Conservation (phyloP, 441 rosid genomes). For the Eruca vesicaria region DNA sequence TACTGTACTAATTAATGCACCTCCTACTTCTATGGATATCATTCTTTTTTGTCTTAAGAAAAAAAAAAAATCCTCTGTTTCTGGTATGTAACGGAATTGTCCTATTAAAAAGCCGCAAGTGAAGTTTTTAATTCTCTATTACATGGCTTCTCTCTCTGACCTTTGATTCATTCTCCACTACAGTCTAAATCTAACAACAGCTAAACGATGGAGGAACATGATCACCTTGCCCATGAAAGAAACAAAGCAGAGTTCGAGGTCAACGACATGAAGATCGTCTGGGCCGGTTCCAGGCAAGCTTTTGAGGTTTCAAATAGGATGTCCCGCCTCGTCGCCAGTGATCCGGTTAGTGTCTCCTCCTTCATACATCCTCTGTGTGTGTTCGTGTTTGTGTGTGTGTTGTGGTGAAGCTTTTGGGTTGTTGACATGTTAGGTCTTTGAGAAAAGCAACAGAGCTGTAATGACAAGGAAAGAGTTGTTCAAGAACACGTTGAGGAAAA, state of each 20-base stretch:
- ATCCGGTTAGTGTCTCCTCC: conserved; percentile 54
- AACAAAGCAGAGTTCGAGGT: conserved; percentile 73
- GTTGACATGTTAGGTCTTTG: conserved; percentile 52
- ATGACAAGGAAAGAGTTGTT: conserved; percentile 76
- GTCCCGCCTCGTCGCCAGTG: conserved; percentile 82
- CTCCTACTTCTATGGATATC: neutral
- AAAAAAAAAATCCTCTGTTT: neutral
- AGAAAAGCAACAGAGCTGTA: conserved; percentile 64
- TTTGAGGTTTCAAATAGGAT: conserved; percentile 77
- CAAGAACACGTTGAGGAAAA: conserved; percentile 71
- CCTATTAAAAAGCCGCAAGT: neutral
- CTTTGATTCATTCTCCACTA: neutral
- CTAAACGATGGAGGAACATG: conserved; percentile 46
- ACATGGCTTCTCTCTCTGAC: neutral
- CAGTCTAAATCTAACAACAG: neutral
- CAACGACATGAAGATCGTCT: conserved; percentile 81
- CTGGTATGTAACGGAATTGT: neutral
- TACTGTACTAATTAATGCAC: neutral
- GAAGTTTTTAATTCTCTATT: neutral
- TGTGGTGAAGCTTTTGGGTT: neutral
- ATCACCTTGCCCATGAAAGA: conserved; percentile 68
- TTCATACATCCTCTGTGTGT: neutral
- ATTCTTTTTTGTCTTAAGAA: neutral
- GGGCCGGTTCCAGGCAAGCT: conserved; percentile 88
- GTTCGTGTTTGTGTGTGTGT: neutral